Percentiles rank a stretch among this genome's conserved stretches.
Evolutionary conservation across 2,329 filamentous ascomycete species (phyloP).

Genomic region (Trichoderma endophyticum): DNA sequence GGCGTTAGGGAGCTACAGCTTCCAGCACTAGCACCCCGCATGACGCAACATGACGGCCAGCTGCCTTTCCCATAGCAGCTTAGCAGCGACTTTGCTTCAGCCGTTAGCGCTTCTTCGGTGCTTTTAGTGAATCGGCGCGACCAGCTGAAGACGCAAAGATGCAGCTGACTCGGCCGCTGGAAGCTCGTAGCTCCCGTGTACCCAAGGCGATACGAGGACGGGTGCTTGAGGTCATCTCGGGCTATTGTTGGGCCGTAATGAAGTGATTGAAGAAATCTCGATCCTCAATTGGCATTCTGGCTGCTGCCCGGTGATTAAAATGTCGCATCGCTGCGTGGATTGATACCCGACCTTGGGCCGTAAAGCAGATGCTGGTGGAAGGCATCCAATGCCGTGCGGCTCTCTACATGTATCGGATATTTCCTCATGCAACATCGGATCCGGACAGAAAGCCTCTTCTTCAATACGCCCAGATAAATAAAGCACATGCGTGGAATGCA

Average conservation of each 20-base stretch:
- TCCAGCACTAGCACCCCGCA: constrained; percentile 15
- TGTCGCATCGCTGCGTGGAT: not conserved
- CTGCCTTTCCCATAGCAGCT: constrained; percentile 4
- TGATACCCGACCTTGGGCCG: not conserved
- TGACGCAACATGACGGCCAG: constrained; percentile 11
- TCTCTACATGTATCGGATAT: not conserved
- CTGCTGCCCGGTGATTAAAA: constrained; percentile 10
- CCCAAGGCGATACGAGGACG: not conserved
- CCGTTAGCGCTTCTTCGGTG: constrained; percentile 7
- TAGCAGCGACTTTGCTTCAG: not conserved
- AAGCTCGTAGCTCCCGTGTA: not conserved
- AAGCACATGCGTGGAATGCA: not conserved
- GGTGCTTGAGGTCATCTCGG: not conserved
- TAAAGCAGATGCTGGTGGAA: not conserved
- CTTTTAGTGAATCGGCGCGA: not conserved
- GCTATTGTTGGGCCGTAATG: constrained; percentile 1
- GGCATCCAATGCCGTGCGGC: not conserved
- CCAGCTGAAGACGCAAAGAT: not conserved
- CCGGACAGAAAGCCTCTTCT: not conserved
- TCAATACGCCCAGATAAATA: not conserved
- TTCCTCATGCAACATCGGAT: not conserved
- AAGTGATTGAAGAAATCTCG: not conserved
- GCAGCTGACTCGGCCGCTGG: not conserved
- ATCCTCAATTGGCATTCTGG: not conserved
- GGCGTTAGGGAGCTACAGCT: constrained; percentile 15